Evolutionary conservation across 257 asterid genomes (phyloP).

Genomic region (Solanum bulbocastanum): DNA sequence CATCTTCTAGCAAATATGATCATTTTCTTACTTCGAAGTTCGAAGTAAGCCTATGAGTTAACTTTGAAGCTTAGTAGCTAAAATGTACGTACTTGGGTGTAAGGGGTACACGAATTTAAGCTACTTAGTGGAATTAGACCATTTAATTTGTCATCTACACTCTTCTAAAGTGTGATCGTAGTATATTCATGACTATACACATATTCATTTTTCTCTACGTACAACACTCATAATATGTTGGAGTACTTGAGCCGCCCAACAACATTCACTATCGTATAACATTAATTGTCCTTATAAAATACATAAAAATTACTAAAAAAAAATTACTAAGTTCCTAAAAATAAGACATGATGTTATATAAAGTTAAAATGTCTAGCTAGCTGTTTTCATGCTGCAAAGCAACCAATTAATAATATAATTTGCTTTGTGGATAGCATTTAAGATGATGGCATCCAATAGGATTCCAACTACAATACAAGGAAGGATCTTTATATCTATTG

Average conservation of each 20-base stretch:
- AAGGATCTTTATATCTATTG: neutral
- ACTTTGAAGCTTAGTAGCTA: neutral
- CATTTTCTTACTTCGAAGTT: too few species aligned
- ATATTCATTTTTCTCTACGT: too few species aligned
- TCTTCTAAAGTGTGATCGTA: rapidly evolving
- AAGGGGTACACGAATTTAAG: rapidly evolving
- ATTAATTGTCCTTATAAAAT: neutral
- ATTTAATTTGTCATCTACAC: too few species aligned
- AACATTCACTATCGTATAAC: neutral
- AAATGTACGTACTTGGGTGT: too few species aligned
- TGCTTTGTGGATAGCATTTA: neutral
- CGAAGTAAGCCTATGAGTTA: neutral
- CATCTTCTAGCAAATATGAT: neutral
- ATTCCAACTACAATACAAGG: neutral
- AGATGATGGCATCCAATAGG: neutral
- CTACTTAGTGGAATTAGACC: neutral
- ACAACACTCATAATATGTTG: neutral
- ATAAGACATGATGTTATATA: neutral
- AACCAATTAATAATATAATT: neutral
- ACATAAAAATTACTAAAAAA: neutral
- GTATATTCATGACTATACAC: too few species aligned
- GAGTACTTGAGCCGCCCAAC: neutral
- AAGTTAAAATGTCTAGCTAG: neutral
- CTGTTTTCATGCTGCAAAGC: neutral
- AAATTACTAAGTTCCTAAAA: neutral